A percentile compares a stretch with the other conserved stretches of the same genome.
These are phyloP conservation scores for Xylariales sp. DNA, from an alignment of 2,329 filamentous ascomycete genomes.

Conservation along the genomic window DNA sequence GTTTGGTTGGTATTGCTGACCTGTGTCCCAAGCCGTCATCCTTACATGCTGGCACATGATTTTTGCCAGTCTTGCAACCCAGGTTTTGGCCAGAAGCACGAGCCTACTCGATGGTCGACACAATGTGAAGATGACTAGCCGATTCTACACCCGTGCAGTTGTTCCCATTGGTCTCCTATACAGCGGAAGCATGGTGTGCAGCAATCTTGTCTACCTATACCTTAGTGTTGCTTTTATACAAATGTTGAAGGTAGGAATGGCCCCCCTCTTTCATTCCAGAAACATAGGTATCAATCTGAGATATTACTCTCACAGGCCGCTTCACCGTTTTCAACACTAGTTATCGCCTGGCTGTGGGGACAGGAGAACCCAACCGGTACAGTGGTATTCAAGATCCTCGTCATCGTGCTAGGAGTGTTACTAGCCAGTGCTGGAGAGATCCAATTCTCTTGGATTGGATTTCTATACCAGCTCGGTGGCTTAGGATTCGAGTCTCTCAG, in stretches of 20 bases:
- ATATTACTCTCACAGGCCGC: slow-evolving; percentile 45
- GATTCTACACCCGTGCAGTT: slow-evolving; percentile 58
- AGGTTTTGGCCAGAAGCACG: slow-evolving; percentile 61
- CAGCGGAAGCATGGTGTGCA: slow-evolving; percentile 61
- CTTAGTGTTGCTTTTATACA: slow-evolving; percentile 66
- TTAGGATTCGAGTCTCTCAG: slow-evolving; percentile 78
- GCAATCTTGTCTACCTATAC: slow-evolving; percentile 65
- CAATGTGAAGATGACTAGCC: slow-evolving; percentile 56
- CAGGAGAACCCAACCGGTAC: slow-evolving; percentile 41
- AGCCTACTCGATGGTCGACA: slow-evolving; percentile 59
- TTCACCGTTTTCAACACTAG: slow-evolving; percentile 61
- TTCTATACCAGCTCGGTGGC: slow-evolving; percentile 68
- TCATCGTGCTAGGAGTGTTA: slow-evolving; percentile 49
- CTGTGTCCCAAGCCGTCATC: slow-evolving; percentile 39
- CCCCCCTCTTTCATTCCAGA: slow-evolving; percentile 15
- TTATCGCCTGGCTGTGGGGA: slow-evolving; percentile 59
- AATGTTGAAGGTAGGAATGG: slow-evolving; percentile 53
- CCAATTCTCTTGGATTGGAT: slow-evolving; percentile 61
- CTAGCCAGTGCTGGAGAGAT: slow-evolving; percentile 60
- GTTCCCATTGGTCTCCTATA: slow-evolving; percentile 64
- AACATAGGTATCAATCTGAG: too few relatives aligned
- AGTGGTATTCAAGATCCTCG: slow-evolving; percentile 42
- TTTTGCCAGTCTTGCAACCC: slow-evolving; percentile 63
- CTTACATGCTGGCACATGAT: slow-evolving; percentile 65
- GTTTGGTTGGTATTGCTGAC: slow-evolving; percentile 6